phyloP scores from a whole-genome alignment of 2,329 filamentous ascomycete genomes.

The Clarireedia hainanense region DNA sequence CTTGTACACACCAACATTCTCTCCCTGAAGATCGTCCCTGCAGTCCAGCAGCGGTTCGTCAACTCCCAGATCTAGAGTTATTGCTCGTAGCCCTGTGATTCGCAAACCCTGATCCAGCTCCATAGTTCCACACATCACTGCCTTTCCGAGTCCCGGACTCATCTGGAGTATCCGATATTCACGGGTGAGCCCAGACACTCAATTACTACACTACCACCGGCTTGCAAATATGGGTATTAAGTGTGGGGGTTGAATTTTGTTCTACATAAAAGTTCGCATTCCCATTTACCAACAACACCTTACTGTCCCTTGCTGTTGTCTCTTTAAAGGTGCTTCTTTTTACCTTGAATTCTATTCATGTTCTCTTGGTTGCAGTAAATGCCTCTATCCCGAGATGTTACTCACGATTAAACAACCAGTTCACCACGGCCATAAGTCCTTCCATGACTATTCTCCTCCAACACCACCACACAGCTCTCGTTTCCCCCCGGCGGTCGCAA shows the following conservation, averaged over 20 bases:
- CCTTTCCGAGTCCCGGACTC: conserved; percentile 19
- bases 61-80: conserved; percentile 20
- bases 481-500: conserved; percentile 33
- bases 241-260: conserved; percentile 22
- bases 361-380: conserved; percentile 24
- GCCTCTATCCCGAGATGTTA: conserved; percentile 35
- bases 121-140: conserved; percentile 16
- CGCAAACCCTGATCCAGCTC: conserved; percentile 19
- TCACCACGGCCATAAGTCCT: conserved; percentile 38
- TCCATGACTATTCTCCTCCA: conserved; percentile 40
- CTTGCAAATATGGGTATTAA: conserved; percentile 19
- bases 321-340: conserved; percentile 23
- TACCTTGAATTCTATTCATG: conserved; percentile 22
- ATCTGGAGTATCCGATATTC: conserved; percentile 18
- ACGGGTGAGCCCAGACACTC: conserved; percentile 6
- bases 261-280: conserved; percentile 23
- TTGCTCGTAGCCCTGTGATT: conserved; percentile 23
- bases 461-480: conserved; percentile 34
- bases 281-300: conserved; percentile 19
- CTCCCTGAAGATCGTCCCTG: conserved; percentile 22
- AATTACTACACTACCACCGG: conserved; percentile 22
- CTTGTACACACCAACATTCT: conserved; percentile 14
- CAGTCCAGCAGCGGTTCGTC: conserved; percentile 16
- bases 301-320: conserved; percentile 16
- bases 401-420: conserved; percentile 42